Evolutionary conservation across 164 flowering plant species (phyloP).

Genomic region (Brasenia schreberi): DNA sequence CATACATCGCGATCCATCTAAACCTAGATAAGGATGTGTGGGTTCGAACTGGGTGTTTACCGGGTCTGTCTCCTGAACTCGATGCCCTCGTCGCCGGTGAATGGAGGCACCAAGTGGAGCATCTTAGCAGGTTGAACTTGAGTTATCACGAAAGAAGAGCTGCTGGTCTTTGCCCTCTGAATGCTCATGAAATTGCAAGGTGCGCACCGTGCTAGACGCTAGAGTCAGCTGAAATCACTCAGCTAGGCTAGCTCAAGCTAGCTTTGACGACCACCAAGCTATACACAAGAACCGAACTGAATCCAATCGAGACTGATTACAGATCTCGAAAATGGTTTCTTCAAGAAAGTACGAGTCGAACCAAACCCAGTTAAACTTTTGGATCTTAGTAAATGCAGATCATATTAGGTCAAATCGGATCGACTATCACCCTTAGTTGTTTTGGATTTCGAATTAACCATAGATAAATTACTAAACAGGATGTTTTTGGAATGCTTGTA

Average conservation of each 20-base stretch:
- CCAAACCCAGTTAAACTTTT: no score
- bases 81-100: constrained; percentile 17
- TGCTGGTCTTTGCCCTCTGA: constrained; percentile 58
- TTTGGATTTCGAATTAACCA: no score
- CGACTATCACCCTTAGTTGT: no score
- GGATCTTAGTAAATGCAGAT: no score
- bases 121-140: constrained; percentile 38
- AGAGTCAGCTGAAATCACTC: neutral
- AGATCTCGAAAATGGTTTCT: no score
- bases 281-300: no score
- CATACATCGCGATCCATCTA: constrained; percentile 63
- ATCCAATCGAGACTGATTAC: no score
- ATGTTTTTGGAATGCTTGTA: neutral
- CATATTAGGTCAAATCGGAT: no score
- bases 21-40: constrained; percentile 71
- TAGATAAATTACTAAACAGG: no score
- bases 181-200: constrained; percentile 42
- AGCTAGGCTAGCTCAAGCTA: no score
- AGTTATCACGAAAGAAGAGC: constrained; percentile 20
- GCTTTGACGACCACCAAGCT: no score
- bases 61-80: constrained; percentile 31
- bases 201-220: constrained; percentile 1
- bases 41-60: constrained; percentile 56
- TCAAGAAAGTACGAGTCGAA: no score
- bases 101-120: constrained; percentile 21